A percentile compares a stretch with the other conserved stretches of the same genome.
These are phyloP conservation scores for Teunomyces lycoperdinae DNA, from an alignment of 805 yeast genomes.

Conservation along the genomic window DNA sequence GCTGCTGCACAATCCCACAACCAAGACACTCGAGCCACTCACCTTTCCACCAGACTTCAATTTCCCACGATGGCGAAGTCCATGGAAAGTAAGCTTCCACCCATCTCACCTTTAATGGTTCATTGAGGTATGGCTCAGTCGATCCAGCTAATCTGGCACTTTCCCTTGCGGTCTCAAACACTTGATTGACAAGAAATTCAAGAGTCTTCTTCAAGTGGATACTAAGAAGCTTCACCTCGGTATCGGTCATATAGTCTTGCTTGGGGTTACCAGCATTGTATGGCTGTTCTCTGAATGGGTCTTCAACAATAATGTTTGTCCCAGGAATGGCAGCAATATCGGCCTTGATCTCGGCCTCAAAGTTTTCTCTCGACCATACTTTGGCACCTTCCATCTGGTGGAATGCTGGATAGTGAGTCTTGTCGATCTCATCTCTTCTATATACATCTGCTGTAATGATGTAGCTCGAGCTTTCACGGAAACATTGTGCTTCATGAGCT, in stretches of 20 bases:
- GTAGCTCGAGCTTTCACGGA: conserved; percentile 76
- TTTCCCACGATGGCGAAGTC: conserved; percentile 98
- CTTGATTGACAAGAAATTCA: conserved; percentile 77
- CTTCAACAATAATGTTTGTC: conserved; percentile 73
- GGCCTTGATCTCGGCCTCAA: conserved; percentile 33
- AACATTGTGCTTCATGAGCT: conserved; percentile 92
- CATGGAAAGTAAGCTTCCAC: conserved; percentile 95
- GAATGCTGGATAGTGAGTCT: conserved; percentile 95
- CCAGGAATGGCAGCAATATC: conserved; percentile 69
- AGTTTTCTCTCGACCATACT: conserved; percentile 62
- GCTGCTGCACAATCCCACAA: conserved; percentile 83
- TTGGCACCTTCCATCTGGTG: conserved; percentile 98
- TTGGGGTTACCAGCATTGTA: conserved; percentile 68
- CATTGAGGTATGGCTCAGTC: conserved; percentile 54
- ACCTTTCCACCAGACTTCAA: conserved; percentile 98
- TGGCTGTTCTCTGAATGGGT: conserved; percentile 49
- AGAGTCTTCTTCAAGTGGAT: conserved; percentile 82
- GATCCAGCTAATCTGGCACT: conserved; percentile 62
- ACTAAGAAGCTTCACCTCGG: conserved; percentile 66
- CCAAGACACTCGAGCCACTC: conserved; percentile 98
- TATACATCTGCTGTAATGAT: conserved; percentile 94
- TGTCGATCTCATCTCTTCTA: conserved; percentile 91
- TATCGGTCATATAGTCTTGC: conserved; percentile 69
- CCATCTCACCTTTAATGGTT: conserved; percentile 89
- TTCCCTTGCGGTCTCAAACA: conserved; percentile 68